A percentile compares a stretch with the other conserved stretches of the same genome.
phyloP scores from a whole-genome alignment of 2,329 filamentous ascomycete genomes.

The Pseudocercospora pini-densiflorae region DNA sequence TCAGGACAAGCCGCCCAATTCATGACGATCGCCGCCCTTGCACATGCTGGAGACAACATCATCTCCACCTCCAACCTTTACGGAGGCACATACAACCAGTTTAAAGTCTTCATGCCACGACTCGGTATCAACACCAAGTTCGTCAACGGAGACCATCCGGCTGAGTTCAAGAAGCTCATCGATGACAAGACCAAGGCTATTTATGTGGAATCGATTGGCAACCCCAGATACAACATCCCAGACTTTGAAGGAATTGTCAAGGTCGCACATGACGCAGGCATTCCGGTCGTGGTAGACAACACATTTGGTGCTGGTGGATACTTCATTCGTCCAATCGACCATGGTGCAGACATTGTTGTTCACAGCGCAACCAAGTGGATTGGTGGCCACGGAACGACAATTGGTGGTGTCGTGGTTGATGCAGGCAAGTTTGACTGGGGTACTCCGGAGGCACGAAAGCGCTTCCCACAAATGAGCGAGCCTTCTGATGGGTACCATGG shows the following conservation, averaged over 20 bases:
- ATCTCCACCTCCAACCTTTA: constrained; percentile 89
- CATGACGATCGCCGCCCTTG: constrained; percentile 84
- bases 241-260: constrained; percentile 87
- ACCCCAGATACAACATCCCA: constrained; percentile 90
- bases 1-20: constrained; percentile 93
- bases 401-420: constrained; percentile 85
- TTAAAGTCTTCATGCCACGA: constrained; percentile 89
- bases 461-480: constrained; percentile 93
- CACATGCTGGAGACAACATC: constrained; percentile 89
- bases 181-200: constrained; percentile 93
- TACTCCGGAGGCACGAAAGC: constrained; percentile 63
- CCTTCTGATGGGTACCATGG: constrained; percentile 90
- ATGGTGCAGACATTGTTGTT: constrained; percentile 91
- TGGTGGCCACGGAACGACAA: constrained; percentile 86
- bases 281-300: constrained; percentile 78
- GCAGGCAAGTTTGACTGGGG: constrained; percentile 95
- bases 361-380: constrained; percentile 98
- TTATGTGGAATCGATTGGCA: constrained; percentile 91
- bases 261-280: constrained; percentile 70
- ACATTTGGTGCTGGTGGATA: constrained; percentile 94
- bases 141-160: constrained; percentile 76
- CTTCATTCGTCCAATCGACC: constrained; percentile 82
- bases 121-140: constrained; percentile 89
- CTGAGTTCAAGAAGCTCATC: constrained; percentile 79
- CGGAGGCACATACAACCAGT: constrained; percentile 95